These are phyloP conservation scores for Lineolata rhizophorae DNA, from an alignment of 495 filamentous ascomycete genomes.

Conservation along the genomic window DNA sequence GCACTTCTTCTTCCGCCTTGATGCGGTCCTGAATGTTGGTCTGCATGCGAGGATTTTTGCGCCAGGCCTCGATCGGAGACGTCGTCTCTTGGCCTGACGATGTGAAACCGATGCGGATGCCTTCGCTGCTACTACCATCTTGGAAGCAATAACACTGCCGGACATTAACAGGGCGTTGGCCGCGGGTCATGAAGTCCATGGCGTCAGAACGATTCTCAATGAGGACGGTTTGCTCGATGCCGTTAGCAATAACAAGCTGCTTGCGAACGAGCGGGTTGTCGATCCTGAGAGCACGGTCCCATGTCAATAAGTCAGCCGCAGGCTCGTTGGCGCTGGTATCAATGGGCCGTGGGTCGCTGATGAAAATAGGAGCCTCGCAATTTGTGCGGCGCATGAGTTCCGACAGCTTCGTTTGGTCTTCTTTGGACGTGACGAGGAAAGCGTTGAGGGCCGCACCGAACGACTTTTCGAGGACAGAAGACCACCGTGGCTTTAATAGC, in stretches of 20 bases:
- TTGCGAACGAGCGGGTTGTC: constrained; percentile 56
- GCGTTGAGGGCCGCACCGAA: constrained; percentile 40
- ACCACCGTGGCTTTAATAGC: constrained; percentile 63
- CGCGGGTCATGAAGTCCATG: constrained; percentile 36
- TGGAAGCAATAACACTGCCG: constrained; percentile 44
- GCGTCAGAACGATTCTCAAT: constrained; percentile 45
- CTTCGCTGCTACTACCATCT: constrained; percentile 32
- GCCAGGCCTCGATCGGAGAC: constrained; percentile 29
- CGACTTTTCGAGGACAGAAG: constrained; percentile 52
- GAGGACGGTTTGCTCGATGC: constrained; percentile 67
- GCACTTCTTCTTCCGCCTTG: constrained; percentile 17
- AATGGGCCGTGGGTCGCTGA: constrained; percentile 35
- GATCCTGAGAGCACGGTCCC: too few relatives aligned
- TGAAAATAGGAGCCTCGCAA: constrained; percentile 30
- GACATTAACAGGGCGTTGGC: constrained; percentile 36
- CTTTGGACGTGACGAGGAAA: constrained; percentile 61
- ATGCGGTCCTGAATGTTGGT: constrained; percentile 52
- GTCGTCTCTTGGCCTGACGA: constrained; percentile 6
- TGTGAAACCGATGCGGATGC: constrained; percentile 19
- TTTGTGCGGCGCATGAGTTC: constrained; percentile 36
- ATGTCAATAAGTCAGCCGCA: constrained; percentile 43
- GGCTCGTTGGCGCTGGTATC: constrained; percentile 50
- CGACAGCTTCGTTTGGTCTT: constrained; percentile 40
- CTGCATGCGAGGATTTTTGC: constrained; percentile 46
- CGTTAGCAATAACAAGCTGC: constrained; percentile 62